Evolutionary conservation across 495 filamentous ascomycete species (phyloP), one percentile per base, ranked within the genome.

Genomic region (Friedmanniomyces simplex): DNA sequence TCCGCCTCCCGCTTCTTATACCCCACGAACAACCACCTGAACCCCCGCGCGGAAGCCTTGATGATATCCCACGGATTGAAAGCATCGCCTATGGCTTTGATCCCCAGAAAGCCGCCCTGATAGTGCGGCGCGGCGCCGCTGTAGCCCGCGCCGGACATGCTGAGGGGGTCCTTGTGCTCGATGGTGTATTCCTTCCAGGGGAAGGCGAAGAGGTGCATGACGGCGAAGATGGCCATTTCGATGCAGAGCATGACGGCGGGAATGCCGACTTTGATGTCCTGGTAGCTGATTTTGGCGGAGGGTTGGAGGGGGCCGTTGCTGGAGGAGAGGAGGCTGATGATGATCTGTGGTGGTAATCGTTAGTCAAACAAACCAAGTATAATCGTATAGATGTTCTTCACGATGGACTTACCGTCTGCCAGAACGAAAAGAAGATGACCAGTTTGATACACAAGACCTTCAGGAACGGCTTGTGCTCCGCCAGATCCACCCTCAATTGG

Each of bases 381-480:
- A n/a, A n/a, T n/a, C n/a, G n/a, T n/a, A n/a, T n/a, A n/a, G n/a
- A n/a, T n/a, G n/a, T n/a, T n/a, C n/a, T n/a, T n/a, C n/a, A n/a
- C n/a, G 18, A 13, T 11, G 24, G 18, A 57, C 74, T 66, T 67
- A 79, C 77, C 42, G 79, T 80, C 67, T 96, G 91, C 90, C 90
- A 96, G 71, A 95, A 96, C 5, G 87, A 93, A 54, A 96, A 77
- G 76, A 95, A 96, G 68, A 96, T 93, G 61, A 95, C 91, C 37
- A 95, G 79, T 65, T 95, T 95, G 67, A 96, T 95, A 56, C 88
- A 86, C 2, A 89, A 60, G 10, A 96, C 79, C 66, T 96, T 96
- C 53, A 95, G 71, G 57, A 94, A 87, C 1, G 89, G 87, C 18
- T 71, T 73, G 60, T 95, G 78, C 30, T 82, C 74, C n/a, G 77